Percentiles rank a stretch among this genome's conserved stretches.
Evolutionary conservation across 2,329 filamentous ascomycete species (phyloP).

Genomic region (Aspergillus sp.): DNA sequence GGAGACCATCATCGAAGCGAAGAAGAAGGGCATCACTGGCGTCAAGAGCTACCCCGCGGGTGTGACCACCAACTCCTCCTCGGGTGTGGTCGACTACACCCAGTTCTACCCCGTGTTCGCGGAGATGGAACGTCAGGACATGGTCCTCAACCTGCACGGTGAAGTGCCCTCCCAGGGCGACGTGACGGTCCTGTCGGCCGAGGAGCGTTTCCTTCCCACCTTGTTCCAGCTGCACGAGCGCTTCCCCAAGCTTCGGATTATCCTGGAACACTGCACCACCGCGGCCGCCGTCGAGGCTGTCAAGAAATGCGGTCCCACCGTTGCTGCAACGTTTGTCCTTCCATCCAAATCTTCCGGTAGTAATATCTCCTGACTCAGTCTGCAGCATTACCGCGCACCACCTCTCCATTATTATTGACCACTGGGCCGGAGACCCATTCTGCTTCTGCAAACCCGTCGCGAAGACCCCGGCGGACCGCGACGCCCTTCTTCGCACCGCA

Average conservation of each 20-base stretch:
- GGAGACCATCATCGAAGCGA: conserved; percentile 70
- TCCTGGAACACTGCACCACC: conserved; percentile 86
- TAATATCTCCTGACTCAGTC: background rate
- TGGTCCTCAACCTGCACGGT: conserved; percentile 92
- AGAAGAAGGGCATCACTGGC: conserved; percentile 70
- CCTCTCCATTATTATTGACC: conserved; percentile 74
- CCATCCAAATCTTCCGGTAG: background rate
- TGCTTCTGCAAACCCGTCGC: conserved; percentile 77
- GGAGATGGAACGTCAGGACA: conserved; percentile 81
- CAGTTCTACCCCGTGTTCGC: conserved; percentile 64
- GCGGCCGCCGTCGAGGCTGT: conserved; percentile 78
- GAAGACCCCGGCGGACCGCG: conserved; percentile 69
- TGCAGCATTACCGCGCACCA: conserved; percentile 84
- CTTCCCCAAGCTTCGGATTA: conserved; percentile 61
- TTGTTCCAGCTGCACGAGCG: conserved; percentile 68
- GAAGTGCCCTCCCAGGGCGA: conserved; percentile 51
- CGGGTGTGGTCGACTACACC: conserved; percentile 46
- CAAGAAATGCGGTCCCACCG: conserved; percentile 70
- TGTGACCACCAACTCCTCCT: conserved; percentile 59
- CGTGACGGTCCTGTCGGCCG: conserved; percentile 65
- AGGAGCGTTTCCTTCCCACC: conserved; percentile 77
- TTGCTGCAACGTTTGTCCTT: conserved; percentile 50
- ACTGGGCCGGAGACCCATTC: conserved; percentile 71
- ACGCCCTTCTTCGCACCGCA: conserved; percentile 66
- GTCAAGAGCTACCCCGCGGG: conserved; percentile 48